phyloP scores from a whole-genome alignment of 176 grass and related monocot species.

The Avena insularis region DNA sequence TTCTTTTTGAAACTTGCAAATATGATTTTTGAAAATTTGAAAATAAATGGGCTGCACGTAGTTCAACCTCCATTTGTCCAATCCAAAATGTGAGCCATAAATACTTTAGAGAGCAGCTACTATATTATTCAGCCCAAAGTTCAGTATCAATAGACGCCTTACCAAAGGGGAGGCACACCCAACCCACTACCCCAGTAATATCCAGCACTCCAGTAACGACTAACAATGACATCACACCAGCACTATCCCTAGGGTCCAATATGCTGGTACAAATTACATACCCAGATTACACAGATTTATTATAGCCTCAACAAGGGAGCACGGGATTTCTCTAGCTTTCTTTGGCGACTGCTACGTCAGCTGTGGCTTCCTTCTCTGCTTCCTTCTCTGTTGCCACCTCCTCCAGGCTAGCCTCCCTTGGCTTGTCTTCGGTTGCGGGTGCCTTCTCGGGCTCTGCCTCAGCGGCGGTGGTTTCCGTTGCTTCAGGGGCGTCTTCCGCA shows the following conservation, averaged over 20 bases:
- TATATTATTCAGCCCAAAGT: slow-evolving; percentile 35
- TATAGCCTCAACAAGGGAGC: slow-evolving; percentile 28
- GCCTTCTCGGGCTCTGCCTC: slow-evolving; percentile 21
- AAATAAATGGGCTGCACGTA: too few relatives aligned
- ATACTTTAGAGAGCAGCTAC: slow-evolving; percentile 20
- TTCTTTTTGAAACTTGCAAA: too few relatives aligned
- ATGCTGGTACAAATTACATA: slow-evolving; percentile 31
- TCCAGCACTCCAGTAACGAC: not conserved
- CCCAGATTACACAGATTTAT: slow-evolving; percentile 42
- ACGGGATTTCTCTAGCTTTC: slow-evolving; percentile 42
- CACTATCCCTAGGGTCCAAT: not conserved
- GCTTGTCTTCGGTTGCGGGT: slow-evolving; percentile 23
- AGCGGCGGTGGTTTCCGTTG: slow-evolving; percentile 19
- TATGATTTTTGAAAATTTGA: too few relatives aligned
- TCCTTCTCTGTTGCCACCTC: slow-evolving; percentile 48
- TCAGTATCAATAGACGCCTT: slow-evolving; percentile 11
- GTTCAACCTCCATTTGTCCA: too few relatives aligned
- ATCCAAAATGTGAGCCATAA: not conserved
- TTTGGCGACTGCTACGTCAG: slow-evolving; percentile 26
- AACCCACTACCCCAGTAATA: slow-evolving; percentile 3
- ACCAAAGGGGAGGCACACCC: not conserved
- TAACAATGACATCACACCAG: slow-evolving; percentile 28
- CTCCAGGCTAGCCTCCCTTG: not conserved
- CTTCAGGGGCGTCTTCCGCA: slow-evolving; percentile 44
- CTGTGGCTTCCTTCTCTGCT: slow-evolving; percentile 34